These are phyloP conservation scores for Colletotrichum theobromicola DNA, from an alignment of 2,329 filamentous ascomycete species.

Conservation along the genomic window DNA sequence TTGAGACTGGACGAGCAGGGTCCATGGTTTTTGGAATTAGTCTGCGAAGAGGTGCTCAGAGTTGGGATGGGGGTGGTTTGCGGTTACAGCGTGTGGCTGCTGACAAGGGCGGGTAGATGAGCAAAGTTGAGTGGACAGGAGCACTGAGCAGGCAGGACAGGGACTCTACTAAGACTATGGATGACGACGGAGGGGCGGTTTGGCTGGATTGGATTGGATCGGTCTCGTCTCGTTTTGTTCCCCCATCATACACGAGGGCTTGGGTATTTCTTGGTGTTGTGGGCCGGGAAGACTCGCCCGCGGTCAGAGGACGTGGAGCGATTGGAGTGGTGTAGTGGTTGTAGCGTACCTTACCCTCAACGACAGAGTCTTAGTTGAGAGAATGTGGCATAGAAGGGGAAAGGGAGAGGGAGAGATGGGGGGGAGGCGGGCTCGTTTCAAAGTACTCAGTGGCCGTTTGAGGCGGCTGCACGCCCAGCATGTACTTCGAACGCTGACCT, in stretches of 20 bases:
- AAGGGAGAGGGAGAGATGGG: neutral
- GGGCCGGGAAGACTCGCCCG: slow-evolving; percentile 13
- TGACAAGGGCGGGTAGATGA: slow-evolving; percentile 15
- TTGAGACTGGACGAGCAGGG: neutral
- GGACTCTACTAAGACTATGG: neutral
- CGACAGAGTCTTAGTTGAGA: neutral
- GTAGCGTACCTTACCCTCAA: no score
- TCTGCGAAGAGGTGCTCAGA: neutral
- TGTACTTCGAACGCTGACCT: neutral
- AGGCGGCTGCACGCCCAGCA: slow-evolving; percentile 19
- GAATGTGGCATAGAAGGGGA: neutral
- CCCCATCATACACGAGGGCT: neutral
- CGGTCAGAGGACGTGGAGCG: neutral
- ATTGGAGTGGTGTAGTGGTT: neutral
- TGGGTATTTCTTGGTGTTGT: slow-evolving; percentile 4
- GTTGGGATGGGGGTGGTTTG: neutral
- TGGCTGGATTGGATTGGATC: neutral
- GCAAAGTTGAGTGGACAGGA: slow-evolving; percentile 9
- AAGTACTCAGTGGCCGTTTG: slow-evolving; percentile 14
- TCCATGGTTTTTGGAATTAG: neutral
- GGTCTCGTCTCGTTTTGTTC: neutral
- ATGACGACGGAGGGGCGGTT: neutral
- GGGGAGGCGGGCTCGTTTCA: slow-evolving; percentile 12
- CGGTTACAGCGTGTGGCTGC: neutral
- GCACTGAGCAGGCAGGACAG: neutral